Conservation (phyloP, 257 asterid genomes). For the Schizonepeta tenuifolia region DNA sequence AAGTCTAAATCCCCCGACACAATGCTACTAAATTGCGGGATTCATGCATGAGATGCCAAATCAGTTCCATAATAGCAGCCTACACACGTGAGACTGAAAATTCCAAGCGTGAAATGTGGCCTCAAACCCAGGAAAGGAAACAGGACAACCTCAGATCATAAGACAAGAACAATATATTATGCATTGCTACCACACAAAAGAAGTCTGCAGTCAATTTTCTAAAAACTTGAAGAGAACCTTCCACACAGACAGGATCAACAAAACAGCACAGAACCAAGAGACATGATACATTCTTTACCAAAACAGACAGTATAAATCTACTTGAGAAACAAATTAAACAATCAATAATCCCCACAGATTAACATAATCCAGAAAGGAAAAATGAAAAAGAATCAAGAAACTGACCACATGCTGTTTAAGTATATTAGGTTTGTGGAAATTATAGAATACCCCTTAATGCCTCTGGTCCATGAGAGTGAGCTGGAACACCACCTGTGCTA, state of each 20-base stretch:
- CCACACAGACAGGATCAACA: not conserved
- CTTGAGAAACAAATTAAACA: not conserved
- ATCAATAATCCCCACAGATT: not conserved
- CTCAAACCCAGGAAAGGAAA: not conserved
- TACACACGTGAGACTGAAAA: not conserved
- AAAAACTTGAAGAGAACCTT: not conserved
- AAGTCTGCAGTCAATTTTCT: too few species aligned
- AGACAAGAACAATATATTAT: not conserved
- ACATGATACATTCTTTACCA: not conserved
- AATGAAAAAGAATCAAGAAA: constrained; percentile 1
- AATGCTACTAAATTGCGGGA: not conserved
- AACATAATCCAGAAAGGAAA: not conserved
- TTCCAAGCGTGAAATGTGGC: not conserved
- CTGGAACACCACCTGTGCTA: constrained; percentile 67
- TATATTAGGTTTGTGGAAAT: constrained; percentile 31
- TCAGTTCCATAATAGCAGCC: not conserved
- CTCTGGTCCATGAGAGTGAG: constrained; percentile 89
- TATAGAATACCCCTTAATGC: constrained; percentile 74
- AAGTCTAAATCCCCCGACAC: not conserved
- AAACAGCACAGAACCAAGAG: not conserved
- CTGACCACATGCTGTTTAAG: constrained; percentile 97
- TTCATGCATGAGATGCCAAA: not conserved
- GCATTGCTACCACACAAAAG: not conserved
- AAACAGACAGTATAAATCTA: too few species aligned
- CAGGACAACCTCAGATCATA: not conserved